Percentiles rank a stretch among this genome's conserved stretches.
phyloP scores from a whole-genome alignment of 306 rosid species.

The Phaseolus lunatus region DNA sequence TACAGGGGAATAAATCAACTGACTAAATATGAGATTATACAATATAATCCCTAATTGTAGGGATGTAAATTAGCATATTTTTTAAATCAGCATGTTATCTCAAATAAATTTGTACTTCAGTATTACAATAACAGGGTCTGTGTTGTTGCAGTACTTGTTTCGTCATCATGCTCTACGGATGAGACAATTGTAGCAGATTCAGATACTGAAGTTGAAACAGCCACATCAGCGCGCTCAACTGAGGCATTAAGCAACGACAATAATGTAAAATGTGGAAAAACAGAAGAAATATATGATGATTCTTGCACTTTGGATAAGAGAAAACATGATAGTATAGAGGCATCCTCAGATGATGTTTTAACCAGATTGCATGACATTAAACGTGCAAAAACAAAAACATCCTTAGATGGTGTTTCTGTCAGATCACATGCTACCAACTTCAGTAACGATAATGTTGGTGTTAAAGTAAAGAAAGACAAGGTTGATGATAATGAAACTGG shows the following conservation, averaged over 20 bases:
- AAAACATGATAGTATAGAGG: conserved; percentile 35
- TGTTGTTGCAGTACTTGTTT: conserved; percentile 73
- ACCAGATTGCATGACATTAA: conserved; percentile 43
- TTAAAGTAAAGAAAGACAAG: conserved; percentile 55
- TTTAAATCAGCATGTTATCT: conserved; percentile 14
- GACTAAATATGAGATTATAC: conserved; percentile 3
- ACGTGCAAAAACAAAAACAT: conserved; percentile 40
- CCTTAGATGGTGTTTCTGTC: conserved; percentile 45
- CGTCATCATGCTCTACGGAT: conserved; percentile 91
- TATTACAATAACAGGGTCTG: conserved; percentile 25
- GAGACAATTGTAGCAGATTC: conserved; percentile 92
- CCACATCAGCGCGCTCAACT: conserved; percentile 55
- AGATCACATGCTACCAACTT: conserved; percentile 41
- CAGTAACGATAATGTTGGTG: conserved; percentile 42
- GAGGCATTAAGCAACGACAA: conserved; percentile 43
- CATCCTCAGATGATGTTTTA: conserved; percentile 44
- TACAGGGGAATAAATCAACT: conserved; percentile 28
- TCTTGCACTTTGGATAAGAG: conserved; percentile 32
- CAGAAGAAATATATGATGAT: conserved; percentile 40
- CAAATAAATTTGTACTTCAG: conserved; percentile 16
- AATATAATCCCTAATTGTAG: conserved; percentile 6
- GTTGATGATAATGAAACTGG: conserved; percentile 59
- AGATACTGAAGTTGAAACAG: conserved; percentile 78
- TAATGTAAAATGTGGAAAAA: conserved; percentile 41
- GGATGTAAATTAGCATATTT: conserved; percentile 8